Evolutionary conservation across 768 basidiomycete species (phyloP).

Genomic region (Lactifluus piperatus): DNA sequence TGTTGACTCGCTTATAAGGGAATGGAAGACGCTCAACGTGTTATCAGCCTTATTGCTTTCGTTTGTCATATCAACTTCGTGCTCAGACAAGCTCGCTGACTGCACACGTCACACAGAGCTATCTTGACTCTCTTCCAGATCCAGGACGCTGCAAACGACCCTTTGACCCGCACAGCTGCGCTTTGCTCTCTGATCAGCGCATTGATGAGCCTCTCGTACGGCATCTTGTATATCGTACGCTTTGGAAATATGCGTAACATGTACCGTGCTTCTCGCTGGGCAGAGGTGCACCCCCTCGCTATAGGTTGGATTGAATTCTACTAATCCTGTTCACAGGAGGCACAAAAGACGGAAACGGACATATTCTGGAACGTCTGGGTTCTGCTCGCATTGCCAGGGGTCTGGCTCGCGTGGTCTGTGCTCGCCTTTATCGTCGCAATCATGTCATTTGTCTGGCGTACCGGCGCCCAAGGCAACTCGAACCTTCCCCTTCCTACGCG

Average conservation of each 20-base stretch:
- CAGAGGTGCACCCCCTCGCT: slow-evolving; percentile 41
- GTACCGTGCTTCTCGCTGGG: slow-evolving; percentile 64
- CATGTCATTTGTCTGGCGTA: slow-evolving; percentile 59
- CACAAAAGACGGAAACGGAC: slow-evolving; percentile 39
- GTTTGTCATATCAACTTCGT: not conserved
- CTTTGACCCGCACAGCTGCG: slow-evolving; percentile 52
- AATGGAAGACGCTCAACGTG: slow-evolving; percentile 72
- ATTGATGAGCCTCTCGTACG: slow-evolving; percentile 62
- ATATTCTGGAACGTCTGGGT: slow-evolving; percentile 65
- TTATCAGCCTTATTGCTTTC: slow-evolving; percentile 50
- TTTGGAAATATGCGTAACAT: slow-evolving; percentile 68
- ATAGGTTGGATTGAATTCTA: not conserved
- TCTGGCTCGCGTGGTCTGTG: slow-evolving; percentile 74
- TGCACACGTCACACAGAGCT: slow-evolving; percentile 34
- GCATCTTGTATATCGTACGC: slow-evolving; percentile 64
- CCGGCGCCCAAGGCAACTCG: slow-evolving; percentile 40
- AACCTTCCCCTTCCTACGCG: slow-evolving; percentile 28
- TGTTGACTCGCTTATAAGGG: slow-evolving; percentile 56
- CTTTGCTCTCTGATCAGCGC: slow-evolving; percentile 58
- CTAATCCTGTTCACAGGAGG: slow-evolving; percentile 37
- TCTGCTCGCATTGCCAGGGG: slow-evolving; percentile 52
- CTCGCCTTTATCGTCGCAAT: slow-evolving; percentile 55
- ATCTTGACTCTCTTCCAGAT: slow-evolving; percentile 64
- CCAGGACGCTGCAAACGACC: slow-evolving; percentile 42
- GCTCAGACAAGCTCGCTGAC: not conserved